These are phyloP conservation scores for Symbiodinium pilosum DNA, from an alignment of 73 alveolate species.

Conservation along the genomic window DNA sequence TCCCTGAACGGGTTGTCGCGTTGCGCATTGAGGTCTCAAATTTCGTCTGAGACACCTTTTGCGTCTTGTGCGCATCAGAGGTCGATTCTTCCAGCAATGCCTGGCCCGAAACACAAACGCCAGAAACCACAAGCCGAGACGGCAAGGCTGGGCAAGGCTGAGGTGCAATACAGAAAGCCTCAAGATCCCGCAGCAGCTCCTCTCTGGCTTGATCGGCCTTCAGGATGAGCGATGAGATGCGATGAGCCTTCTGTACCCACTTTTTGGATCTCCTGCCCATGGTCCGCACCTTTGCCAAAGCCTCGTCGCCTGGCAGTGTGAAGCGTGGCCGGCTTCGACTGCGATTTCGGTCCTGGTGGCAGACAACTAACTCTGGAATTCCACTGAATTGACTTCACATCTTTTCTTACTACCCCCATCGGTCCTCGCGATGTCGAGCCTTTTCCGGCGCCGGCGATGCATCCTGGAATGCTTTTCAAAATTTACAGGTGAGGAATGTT, in stretches of 20 bases:
- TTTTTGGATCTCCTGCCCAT: not conserved
- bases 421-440: constrained; percentile 12
- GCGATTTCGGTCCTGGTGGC: not conserved
- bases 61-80: not conserved
- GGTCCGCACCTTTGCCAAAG: not conserved
- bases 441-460: not conserved
- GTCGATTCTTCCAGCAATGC: not conserved
- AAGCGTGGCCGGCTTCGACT: not conserved
- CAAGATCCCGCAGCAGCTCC: not conserved
- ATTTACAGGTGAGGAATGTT: too few species aligned
- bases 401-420: not conserved
- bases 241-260: not conserved
- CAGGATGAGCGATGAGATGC: too few species aligned
- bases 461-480: not conserved
- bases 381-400: too few species aligned
- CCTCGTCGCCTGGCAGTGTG: not conserved
- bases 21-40: too few species aligned
- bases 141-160: too few species aligned
- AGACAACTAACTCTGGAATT: too few species aligned
- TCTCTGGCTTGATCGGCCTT: not conserved
- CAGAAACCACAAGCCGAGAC: not conserved
- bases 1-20: too few species aligned
- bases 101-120: not conserved
- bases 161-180: too few species aligned
- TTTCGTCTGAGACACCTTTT: too few species aligned